Percentiles rank a stretch among this genome's conserved stretches.
These are phyloP conservation scores for Novymonas esmeraldas DNA, from an alignment of 208 protist species.

Conservation along the genomic window DNA sequence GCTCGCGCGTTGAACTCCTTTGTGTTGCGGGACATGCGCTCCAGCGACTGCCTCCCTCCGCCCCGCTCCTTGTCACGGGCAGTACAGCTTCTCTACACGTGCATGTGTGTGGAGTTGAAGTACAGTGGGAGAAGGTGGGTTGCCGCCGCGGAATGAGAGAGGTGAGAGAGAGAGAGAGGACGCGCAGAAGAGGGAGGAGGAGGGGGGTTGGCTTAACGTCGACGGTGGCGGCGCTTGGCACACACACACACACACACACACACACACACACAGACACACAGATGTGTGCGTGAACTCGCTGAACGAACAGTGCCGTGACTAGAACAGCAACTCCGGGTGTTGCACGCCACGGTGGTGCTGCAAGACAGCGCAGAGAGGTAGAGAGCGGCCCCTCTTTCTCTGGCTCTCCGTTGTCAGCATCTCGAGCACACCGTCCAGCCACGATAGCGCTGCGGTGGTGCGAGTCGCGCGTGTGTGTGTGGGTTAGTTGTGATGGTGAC, in stretches of 20 bases:
- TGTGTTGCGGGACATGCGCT: slow-evolving; percentile 76
- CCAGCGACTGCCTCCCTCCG: neutral
- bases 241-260: neutral
- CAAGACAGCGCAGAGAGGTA: too few relatives aligned
- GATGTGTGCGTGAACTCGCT: neutral
- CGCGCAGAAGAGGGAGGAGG: neutral
- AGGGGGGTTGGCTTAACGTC: neutral
- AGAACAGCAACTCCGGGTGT: too few relatives aligned
- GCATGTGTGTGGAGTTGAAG: neutral
- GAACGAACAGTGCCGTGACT: neutral
- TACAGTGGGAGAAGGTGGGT: too few relatives aligned
- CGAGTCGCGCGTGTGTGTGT: too few relatives aligned
- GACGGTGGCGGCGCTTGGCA: neutral
- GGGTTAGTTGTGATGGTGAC: too few relatives aligned
- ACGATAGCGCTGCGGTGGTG: too few relatives aligned
- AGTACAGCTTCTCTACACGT: neutral
- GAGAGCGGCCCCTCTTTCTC: too few relatives aligned
- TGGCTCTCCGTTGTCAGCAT: too few relatives aligned
- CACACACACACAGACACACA: neutral
- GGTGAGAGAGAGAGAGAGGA: neutral
- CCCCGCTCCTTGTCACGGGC: neutral
- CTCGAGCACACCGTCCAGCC: too few relatives aligned
- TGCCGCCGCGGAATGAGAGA: too few relatives aligned
- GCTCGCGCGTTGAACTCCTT: slow-evolving; percentile 82
- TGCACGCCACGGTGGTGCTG: too few relatives aligned